Evolutionary conservation across 148 eudicot species (phyloP), one percentile per base, ranked within the genome.

Genomic region (Spergularia bocconei): DNA sequence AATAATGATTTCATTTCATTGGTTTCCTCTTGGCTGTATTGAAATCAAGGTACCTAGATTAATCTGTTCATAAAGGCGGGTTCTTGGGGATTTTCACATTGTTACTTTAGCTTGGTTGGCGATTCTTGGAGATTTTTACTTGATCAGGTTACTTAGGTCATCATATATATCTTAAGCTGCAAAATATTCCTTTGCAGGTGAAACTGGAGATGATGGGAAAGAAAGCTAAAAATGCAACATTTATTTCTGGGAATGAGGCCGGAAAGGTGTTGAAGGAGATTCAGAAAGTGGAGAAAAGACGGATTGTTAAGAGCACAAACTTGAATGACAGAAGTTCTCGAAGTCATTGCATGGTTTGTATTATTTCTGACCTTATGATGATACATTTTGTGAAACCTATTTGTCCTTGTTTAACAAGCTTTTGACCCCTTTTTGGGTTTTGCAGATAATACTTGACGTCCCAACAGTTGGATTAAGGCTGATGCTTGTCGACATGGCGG

Each of bases 401-500:
- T 13, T 36, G 29, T 63, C 25, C 44, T 17, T 29, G 33, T 29
- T 13, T 38, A 20, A 47, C 8, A 38, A 59, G 44, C 33, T 77
- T 13, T 4, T 75, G 48, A 53, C 55, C 15, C 75, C 23, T 53
- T 19, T 1, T 4, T 56, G 58, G 33, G 33, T 29, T 29, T 29
- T 77, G 68, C 89, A 95, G 99, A 89, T 95, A 70, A 91, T 91
- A 67, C 89, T 92, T 47, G 99, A 95, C 82, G 99, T 83, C 72
- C 99, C 99, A 3, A 92, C 92, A 0, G 98, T 95, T 63, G 99
- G 99, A 73, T 98, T 98, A 63, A 84, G 92, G 70, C 88, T 95
- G 17, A 92, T 95, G 96, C 97, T 95, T 41, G 99, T 95, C 9
- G 99, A 95, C 79, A 95, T 95, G 99, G 99, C 99, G 0, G 99